Evolutionary conservation across 495 filamentous ascomycete genomes (phyloP).

Genomic region (Talaromyces trachyspermus): DNA sequence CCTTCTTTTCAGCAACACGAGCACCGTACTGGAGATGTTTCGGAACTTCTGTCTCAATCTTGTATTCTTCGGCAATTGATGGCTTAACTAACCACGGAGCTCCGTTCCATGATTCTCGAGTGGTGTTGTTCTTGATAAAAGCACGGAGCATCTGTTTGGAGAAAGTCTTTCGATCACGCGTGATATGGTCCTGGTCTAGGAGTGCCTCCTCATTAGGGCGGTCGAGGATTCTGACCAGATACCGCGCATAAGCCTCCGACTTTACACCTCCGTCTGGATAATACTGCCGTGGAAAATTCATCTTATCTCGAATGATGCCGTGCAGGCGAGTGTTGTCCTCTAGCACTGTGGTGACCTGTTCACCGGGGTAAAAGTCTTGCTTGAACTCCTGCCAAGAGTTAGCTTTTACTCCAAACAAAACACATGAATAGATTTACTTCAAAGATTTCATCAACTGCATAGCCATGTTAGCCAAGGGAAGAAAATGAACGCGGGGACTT

Average conservation of each 20-base stretch:
- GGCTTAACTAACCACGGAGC: conserved; percentile 94
- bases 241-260: conserved; percentile 61
- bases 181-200: conserved; percentile 74
- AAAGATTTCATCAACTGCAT: conserved; percentile 57
- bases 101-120: conserved; percentile 83
- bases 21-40: conserved; percentile 72
- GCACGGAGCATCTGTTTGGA: conserved; percentile 90
- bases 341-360: conserved; percentile 68
- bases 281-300: conserved; percentile 58
- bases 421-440: conserved; percentile 40
- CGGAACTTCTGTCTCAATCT: conserved; percentile 78
- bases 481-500: neutral
- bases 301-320: conserved; percentile 81
- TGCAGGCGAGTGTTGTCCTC: conserved; percentile 62
- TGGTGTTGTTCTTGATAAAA: conserved; percentile 92
- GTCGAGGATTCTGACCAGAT: conserved; percentile 68
- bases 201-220: conserved; percentile 65
- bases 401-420: conserved; percentile 8
- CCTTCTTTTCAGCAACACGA: conserved; percentile 71
- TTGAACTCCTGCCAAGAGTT: conserved; percentile 72
- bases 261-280: conserved; percentile 59
- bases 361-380: conserved; percentile 87
- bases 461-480: conserved; percentile 15
- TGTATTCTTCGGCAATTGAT: conserved; percentile 72
- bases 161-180: conserved; percentile 84